Evolutionary conservation across 371 early-diverging fungal genomes (phyloP), one percentile per base, ranked within the genome.

Genomic region (Rhizopus arrhizus): DNA sequence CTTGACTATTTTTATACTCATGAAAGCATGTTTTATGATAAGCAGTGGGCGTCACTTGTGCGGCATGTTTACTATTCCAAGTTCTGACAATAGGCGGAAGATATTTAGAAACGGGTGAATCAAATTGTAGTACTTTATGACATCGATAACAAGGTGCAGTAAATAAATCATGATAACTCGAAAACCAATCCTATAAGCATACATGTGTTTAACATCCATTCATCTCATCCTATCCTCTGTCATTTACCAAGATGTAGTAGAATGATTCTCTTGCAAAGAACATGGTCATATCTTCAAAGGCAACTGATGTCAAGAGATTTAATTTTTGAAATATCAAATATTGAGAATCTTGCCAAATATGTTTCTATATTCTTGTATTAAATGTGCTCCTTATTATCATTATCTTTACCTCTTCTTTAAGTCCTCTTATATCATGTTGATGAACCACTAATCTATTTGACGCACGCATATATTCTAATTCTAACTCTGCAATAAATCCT

Each of bases 31-130:
- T 64, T 71, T 70, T 73, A 61, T 76, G 77, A 38, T 73, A 76
- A 2, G 73, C 65, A 7, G 67, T 49, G 9, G 67, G 68, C 13
- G 52, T 61, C 15, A 48, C 53, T 40, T 63, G 52, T 33, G 53
- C 40, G n/a, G 29, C 35, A 29, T 55, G 55, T 52, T 62, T 69
- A 13, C 69, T 70, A 22, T 61, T 56, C 78, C 78, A 78, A 8
- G 78, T 75, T n/a, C 80, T 69, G 6, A 80, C 71, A 51, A 76
- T 68, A 1, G 80, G 77, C 10, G 80, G 80, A 16, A 77, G 36
- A 35, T 72, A 69, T 48, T 71, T 80, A 42, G 70, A 77, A 28
- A 74, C 72, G 5, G 77, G 77, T 4, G 80, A 77, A 32, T 80
- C 77, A 45, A 73, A 77, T 34, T 75, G 75, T 16, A 80, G 58